Conservation (phyloP, 345 rosid species). For the Raphanus raphanistrum region DNA sequence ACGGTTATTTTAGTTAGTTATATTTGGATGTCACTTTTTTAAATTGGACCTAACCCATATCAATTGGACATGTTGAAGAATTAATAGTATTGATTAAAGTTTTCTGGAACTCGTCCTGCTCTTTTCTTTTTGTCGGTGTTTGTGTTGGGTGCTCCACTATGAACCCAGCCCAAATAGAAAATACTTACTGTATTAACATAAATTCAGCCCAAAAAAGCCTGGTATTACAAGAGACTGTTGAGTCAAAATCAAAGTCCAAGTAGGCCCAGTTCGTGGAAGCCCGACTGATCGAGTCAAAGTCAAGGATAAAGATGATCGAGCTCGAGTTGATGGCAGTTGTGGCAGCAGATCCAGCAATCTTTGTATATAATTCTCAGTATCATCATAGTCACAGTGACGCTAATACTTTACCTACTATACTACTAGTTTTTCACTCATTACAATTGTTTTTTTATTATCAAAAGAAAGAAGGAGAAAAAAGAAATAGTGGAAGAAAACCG, state of each 20-base stretch:
- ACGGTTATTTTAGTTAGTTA: too few relatives aligned
- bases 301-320: not conserved
- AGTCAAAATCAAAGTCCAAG: not conserved
- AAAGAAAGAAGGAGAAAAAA: not conserved
- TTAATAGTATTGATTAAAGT: too few relatives aligned
- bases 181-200: not conserved
- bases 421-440: not conserved
- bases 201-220: not conserved
- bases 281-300: not conserved
- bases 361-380: not conserved
- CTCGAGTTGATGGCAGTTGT: not conserved
- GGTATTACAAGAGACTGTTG: not conserved
- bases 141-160: not conserved
- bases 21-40: too few relatives aligned
- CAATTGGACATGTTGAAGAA: too few relatives aligned
- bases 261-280: not conserved
- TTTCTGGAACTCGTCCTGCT: too few relatives aligned
- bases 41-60: too few relatives aligned
- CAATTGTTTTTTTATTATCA: not conserved
- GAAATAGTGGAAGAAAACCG: conserved; percentile 14
- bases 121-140: too few relatives aligned
- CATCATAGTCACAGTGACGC: not conserved
- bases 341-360: not conserved
- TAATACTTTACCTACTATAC: not conserved
- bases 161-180: not conserved